These are phyloP conservation scores for Cladophialophora exuberans DNA, from an alignment of 2,329 filamentous ascomycete species.

Conservation along the genomic window DNA sequence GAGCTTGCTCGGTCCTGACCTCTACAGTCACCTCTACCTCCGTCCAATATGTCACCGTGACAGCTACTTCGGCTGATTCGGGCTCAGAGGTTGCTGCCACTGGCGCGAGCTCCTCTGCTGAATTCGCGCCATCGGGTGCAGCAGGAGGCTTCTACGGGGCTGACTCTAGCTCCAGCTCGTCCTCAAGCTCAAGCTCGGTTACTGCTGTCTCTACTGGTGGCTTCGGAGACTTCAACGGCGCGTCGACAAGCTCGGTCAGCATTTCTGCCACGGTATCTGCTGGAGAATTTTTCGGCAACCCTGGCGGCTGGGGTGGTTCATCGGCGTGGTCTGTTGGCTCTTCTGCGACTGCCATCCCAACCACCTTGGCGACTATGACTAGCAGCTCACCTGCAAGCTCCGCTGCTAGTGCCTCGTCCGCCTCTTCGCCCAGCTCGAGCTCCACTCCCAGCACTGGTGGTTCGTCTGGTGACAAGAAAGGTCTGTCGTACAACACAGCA, in stretches of 20 bases:
- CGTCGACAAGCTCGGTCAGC: neutral
- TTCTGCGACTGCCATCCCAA: constrained; percentile 15
- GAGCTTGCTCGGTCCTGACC: constrained; percentile 19
- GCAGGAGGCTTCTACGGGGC: neutral
- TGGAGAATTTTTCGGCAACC: constrained; percentile 24
- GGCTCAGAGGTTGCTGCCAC: constrained; percentile 1
- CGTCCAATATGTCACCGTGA: constrained; percentile 36
- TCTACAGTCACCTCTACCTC: constrained; percentile 33
- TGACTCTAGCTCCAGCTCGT: constrained; percentile 8
- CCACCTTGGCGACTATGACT: constrained; percentile 29
- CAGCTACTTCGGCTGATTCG: constrained; percentile 24
- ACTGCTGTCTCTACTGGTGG: neutral
- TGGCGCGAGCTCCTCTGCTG: neutral
- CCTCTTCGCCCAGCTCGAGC: constrained; percentile 21
- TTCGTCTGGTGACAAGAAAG: constrained; percentile 36
- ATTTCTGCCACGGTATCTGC: constrained; percentile 17
- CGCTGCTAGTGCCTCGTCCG: constrained; percentile 13
- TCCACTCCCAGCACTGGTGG: constrained; percentile 21
- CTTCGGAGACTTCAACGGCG: neutral
- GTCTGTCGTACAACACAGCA: constrained; percentile 47
- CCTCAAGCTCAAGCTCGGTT: neutral
- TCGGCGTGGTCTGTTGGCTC: neutral
- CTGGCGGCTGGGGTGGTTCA: neutral
- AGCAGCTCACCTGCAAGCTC: constrained; percentile 9
- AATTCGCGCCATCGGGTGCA: neutral